phyloP scores from a whole-genome alignment of 768 basidiomycete species.

The Hygrocybe punicea region DNA sequence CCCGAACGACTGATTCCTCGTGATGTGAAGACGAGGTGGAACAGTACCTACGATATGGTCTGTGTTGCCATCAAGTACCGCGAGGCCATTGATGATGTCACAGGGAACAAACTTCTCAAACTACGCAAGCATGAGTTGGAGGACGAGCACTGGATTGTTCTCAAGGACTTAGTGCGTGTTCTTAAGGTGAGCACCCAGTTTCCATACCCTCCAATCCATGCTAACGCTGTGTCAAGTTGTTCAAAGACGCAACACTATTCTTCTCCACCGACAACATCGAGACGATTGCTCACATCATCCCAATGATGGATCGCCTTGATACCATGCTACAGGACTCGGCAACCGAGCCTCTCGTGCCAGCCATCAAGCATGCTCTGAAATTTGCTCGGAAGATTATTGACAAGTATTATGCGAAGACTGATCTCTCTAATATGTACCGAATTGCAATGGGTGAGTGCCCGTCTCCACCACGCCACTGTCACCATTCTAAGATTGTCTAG shows the following conservation, averaged over 20 bases:
- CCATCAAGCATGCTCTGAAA: conserved; percentile 23
- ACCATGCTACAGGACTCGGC: conserved; percentile 13
- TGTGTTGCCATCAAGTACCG: no score
- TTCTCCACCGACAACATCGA: conserved; percentile 8
- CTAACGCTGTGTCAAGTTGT: background rate
- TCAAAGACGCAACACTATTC: conserved; percentile 7
- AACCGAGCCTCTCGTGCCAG: background rate
- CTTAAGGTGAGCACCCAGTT: background rate
- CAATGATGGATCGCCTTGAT: conserved; percentile 28
- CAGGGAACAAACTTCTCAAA: no score
- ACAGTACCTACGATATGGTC: no score
- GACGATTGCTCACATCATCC: conserved; percentile 25
- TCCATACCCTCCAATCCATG: background rate
- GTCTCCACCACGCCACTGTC: background rate
- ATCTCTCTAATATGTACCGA: conserved; percentile 30
- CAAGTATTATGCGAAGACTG: conserved; percentile 32
- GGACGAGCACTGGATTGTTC: no score
- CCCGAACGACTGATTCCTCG: no score
- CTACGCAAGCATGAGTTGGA: no score
- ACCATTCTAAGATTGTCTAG: conserved; percentile 6
- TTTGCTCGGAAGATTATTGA: conserved; percentile 30
- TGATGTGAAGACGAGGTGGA: no score
- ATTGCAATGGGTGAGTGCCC: conserved; percentile 37
- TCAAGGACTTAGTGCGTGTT: no score
- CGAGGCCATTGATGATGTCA: no score